Evolutionary conservation across 2,329 filamentous ascomycete species (phyloP).

Genomic region (Diaporthe batatas): DNA sequence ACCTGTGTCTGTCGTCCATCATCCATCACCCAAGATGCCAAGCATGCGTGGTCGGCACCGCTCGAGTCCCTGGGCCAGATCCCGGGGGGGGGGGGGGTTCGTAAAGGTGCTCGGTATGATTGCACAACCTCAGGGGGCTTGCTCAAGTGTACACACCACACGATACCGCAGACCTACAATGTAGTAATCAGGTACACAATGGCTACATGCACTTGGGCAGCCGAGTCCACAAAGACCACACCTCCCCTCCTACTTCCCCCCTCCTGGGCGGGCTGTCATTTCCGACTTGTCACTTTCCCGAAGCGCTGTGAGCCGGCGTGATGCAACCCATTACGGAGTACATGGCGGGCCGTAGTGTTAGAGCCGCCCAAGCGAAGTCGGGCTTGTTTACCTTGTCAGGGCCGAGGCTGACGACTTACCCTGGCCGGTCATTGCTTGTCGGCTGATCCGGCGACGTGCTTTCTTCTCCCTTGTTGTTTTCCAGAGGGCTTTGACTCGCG

Average conservation of each 20-base stretch:
- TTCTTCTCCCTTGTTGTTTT: slow-evolving; percentile 12
- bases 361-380: background rate
- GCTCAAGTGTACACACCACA: background rate
- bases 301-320: slow-evolving; percentile 14
- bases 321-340: slow-evolving; percentile 20
- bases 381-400: slow-evolving; percentile 9
- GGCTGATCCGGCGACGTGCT: slow-evolving; percentile 7
- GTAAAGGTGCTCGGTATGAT: slow-evolving; percentile 5
- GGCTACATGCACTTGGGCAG: background rate
- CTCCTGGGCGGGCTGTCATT: background rate
- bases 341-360: background rate
- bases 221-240: background rate
- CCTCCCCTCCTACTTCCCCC: background rate
- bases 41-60: background rate
- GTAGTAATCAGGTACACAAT: too few species aligned
- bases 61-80: slow-evolving; percentile 1
- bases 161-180: background rate
- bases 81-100: background rate
- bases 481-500: slow-evolving; percentile 20
- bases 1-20: background rate
- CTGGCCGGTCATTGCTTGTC: slow-evolving; percentile 1
- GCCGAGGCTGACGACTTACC: background rate
- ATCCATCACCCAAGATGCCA: slow-evolving; percentile 11
- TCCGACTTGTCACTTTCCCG: slow-evolving; percentile 25
- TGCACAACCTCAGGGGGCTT: background rate